Evolutionary conservation across 768 basidiomycete genomes (phyloP), one percentile per base, ranked within the genome.

Genomic region (Podaxis mareebaensis): DNA sequence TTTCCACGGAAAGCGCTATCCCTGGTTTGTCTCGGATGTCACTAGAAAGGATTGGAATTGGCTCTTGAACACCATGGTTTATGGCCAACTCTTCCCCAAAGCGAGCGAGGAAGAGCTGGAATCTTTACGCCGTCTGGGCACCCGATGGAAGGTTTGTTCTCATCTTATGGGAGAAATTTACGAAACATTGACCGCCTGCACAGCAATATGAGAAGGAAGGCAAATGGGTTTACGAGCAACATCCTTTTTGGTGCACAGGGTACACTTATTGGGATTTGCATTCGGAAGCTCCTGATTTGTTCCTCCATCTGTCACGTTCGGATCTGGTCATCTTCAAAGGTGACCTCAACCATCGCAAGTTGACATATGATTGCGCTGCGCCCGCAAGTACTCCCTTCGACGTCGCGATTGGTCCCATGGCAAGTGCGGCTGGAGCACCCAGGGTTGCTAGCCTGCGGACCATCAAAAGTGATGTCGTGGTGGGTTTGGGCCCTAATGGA

Each of bases 261-360:
- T 96, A 93, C 78, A 96, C 94, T 44, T 96, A 87, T 80, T 95
- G 93, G 92, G 91, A 93, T 59, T 74, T 93, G 52, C 90, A 88
- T 66, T 80, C 81, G 64, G 92, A 95, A 74, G 92, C 92, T 0
- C 93, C 93, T 2, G 93, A 94, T 81, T 77, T 97, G 55, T 98
- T 96, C 84, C 84, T 96, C 58, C 90, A 96, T 73, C 87, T 98
- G 42, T 90, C 92, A 61, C 87, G 87, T 38, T 93, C 92, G 36
- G 92, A 97, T 71, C 85, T 98, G 51, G 96, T 97, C 69, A 82
- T 85, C 72, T 97, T 97, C 85, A 98, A 98, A 78, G 96, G 96
- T 12, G 93, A 95, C 71, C 78, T 96, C 22, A 96, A 96, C 75
- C 94, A 96, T 76, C 90, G 95, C 72, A 95, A 95, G 77, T 75